Conservation (phyloP, 148 eudicot genomes). For the Rhododendron mucronatum region DNA sequence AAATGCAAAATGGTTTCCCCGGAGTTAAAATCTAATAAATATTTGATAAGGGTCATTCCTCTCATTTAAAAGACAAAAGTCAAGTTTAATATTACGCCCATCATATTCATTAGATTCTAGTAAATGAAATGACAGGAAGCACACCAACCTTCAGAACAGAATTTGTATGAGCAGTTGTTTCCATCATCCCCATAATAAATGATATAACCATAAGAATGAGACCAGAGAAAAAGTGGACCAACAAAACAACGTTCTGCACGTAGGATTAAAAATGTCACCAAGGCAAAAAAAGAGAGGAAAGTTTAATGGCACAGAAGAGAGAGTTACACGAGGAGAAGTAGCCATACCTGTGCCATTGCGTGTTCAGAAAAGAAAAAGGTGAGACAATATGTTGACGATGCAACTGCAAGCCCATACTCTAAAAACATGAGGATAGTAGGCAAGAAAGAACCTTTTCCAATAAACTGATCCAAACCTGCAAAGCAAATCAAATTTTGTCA, state of each 20-base stretch:
- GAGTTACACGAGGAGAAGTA: conserved; percentile 5
- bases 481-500: neutral
- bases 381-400: conserved; percentile 96
- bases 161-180: conserved; percentile 61
- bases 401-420: conserved; percentile 86
- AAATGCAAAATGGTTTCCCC: neutral
- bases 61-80: neutral
- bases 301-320: conserved; percentile 1
- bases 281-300: neutral
- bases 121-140: conserved; percentile 12
- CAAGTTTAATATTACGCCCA: neutral
- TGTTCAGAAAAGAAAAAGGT: conserved; percentile 92
- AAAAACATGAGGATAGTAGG: conserved; percentile 68
- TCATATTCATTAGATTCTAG: neutral
- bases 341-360: conserved; percentile 80
- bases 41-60: neutral
- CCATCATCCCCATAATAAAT: conserved; percentile 82
- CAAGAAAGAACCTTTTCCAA: conserved; percentile 58
- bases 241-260: conserved; percentile 82
- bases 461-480: conserved; percentile 84
- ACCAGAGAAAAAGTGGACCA: conserved; percentile 88
- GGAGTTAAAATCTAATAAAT: neutral
- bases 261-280: conserved; percentile 10
- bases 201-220: conserved; percentile 92
- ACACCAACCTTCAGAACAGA: conserved; percentile 77